Evolutionary conservation across 2,329 filamentous ascomycete species (phyloP).

Genomic region (Penicillium sp.): DNA sequence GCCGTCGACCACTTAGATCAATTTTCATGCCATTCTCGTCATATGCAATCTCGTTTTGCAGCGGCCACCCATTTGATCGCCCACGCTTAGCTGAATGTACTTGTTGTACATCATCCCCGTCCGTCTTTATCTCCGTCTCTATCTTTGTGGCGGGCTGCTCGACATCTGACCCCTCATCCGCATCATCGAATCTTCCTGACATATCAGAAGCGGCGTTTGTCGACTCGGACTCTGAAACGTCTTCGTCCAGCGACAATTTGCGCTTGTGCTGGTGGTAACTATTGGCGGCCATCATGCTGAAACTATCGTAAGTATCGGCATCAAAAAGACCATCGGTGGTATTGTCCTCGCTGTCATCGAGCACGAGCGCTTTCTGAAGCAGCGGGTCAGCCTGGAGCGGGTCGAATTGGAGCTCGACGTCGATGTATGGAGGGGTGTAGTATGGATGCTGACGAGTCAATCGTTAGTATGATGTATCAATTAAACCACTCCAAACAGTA

Average conservation of each 20-base stretch:
- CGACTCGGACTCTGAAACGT: slow-evolving; percentile 15
- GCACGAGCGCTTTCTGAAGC: slow-evolving; percentile 22
- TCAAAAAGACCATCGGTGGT: neutral
- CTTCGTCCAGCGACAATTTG: slow-evolving; percentile 23
- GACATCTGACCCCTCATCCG: slow-evolving; percentile 23
- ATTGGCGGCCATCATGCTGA: neutral
- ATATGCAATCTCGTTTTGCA: slow-evolving; percentile 20
- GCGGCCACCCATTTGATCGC: slow-evolving; percentile 44
- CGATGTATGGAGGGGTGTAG: slow-evolving; percentile 9
- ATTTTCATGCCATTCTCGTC: slow-evolving; percentile 17
- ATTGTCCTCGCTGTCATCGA: slow-evolving; percentile 13
- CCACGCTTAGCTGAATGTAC: slow-evolving; percentile 39
- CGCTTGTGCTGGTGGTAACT: slow-evolving; percentile 21
- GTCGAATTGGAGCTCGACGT: slow-evolving; percentile 19
- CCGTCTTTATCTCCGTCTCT: neutral
- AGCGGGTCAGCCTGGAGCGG: slow-evolving; percentile 20
- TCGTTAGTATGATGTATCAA: neutral
- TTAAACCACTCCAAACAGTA: too few species aligned
- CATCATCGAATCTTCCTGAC: slow-evolving; percentile 34
- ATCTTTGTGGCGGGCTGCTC: neutral
- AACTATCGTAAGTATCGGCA: neutral
- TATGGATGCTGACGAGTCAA: neutral
- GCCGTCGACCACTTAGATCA: neutral
- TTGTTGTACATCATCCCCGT: neutral
- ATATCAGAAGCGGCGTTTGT: slow-evolving; percentile 25